Base-by-base conservation (phyloP, 495 filamentous ascomycete species). In the Aspergillus wentii region DNA sequence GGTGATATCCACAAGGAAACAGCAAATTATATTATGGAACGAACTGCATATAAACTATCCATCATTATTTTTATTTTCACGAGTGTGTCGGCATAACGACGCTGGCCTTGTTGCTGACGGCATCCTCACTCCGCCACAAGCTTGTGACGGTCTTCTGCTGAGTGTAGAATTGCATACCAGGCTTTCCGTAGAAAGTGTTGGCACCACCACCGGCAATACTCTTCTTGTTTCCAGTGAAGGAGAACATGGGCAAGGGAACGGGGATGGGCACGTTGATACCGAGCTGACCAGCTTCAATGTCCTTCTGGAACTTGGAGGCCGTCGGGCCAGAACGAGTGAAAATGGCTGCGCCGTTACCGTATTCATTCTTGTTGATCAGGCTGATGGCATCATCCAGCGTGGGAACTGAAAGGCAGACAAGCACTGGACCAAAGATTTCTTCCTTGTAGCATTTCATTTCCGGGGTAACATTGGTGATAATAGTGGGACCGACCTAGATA, bases 141-240 rank as follows among this genome's bases (percentile, higher is more conserved):
- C 88, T 86, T 44, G 92, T 98, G 35, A 98, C 91, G 15, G 92
- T 98, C 82, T 98, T 96, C 52, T 82, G 74, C 72, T 97, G 92
- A 10, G 92, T 98, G 56, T 94, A 98, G 60, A 98, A 98, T 40
- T 83, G 80, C 50, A 98, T 49, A 3, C 91, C 92, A 11, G 88
- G 83, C 62, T 88, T 85, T 35, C 92, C 92, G 54, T 98, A 98
- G 56, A 98, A 98, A 8, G 87, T 91, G 65, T 82, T 95, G 26
- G 86, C 89, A 39, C 92, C 91, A 16, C 90, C 88, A 26, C 92
- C 92, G 0, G 92, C 92, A 32, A 98, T 75, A 57, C 84, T 90
- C 72, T 84, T 88, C 82, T 98, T 98, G 66, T 97, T 98, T 36
- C 92, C 92, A 14, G 92, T 98, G 68, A 98, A 98, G 35, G 79